Percentiles rank a stretch among this genome's conserved stretches.
Conservation (phyloP, 495 filamentous ascomycete genomes). For the Cetradonia linearis region DNA sequence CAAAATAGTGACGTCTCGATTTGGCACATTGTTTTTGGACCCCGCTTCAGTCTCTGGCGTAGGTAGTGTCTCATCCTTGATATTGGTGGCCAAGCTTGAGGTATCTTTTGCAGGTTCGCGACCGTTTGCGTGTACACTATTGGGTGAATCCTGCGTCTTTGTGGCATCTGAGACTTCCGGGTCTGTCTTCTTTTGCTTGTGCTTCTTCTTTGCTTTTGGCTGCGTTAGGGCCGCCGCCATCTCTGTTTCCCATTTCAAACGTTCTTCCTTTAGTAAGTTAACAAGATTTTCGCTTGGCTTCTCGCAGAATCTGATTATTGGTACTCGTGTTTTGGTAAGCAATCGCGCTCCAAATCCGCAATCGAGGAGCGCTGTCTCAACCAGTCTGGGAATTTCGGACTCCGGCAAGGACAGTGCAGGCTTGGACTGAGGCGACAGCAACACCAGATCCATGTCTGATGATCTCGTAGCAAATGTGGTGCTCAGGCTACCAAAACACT, state of each 20-base stretch:
- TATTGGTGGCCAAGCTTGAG: neutral
- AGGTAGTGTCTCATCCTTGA: neutral
- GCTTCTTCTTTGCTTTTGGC: constrained; percentile 3
- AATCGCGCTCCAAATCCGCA: constrained; percentile 57
- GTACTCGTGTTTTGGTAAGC: constrained; percentile 62
- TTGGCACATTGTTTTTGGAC: neutral
- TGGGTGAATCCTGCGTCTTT: neutral
- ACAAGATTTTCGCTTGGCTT: constrained; percentile 46
- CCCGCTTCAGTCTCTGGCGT: neutral
- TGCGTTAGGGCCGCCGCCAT: constrained; percentile 4
- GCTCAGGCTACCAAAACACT: constrained; percentile 61
- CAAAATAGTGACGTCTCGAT: neutral
- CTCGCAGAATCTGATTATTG: constrained; percentile 74
- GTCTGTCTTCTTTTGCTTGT: neutral
- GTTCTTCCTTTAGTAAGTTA: constrained; percentile 42
- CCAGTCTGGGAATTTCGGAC: constrained; percentile 49
- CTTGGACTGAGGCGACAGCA: constrained; percentile 47
- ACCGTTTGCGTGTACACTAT: neutral
- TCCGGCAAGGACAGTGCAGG: constrained; percentile 34
- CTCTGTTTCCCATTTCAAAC: constrained; percentile 49
- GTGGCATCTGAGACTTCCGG: neutral
- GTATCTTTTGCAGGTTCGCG: neutral
- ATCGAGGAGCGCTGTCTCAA: constrained; percentile 62
- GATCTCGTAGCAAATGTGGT: constrained; percentile 64
- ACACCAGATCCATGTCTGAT: constrained; percentile 66